phyloP scores from a whole-genome alignment of 441 rosid species.

The Breynia disticha region DNA sequence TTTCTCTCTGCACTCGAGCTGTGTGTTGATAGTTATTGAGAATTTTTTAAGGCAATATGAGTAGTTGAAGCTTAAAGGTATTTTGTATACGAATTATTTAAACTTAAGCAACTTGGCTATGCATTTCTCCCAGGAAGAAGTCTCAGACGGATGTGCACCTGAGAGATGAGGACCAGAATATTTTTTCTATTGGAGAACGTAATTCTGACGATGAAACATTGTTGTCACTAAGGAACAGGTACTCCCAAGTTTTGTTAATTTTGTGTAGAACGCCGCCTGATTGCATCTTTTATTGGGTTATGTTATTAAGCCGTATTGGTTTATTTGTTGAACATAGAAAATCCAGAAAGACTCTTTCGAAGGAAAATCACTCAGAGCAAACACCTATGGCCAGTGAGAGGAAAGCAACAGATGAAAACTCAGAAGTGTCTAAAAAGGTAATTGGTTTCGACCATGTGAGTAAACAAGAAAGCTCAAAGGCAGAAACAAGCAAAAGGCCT shows the following conservation, averaged over 20 bases:
- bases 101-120: conserved; percentile 77
- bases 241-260: conserved; percentile 14
- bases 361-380: conserved; percentile 20
- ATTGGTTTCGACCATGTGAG: conserved; percentile 13
- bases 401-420: conserved; percentile 13
- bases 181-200: conserved; percentile 22
- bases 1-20: background rate
- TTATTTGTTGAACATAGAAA: conserved; percentile 25
- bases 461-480: conserved; percentile 21
- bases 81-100: conserved; percentile 2
- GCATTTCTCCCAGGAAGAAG: conserved; percentile 33
- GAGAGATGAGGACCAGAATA: conserved; percentile 42
- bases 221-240: conserved; percentile 58
- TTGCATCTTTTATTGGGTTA: background rate
- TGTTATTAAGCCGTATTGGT: background rate
- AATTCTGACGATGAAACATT: conserved; percentile 36
- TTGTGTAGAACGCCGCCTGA: background rate
- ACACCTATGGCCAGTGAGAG: conserved; percentile 13
- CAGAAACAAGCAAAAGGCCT: conserved; percentile 18
- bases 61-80: background rate
- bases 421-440: conserved; percentile 15
- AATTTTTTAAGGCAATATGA: background rate
- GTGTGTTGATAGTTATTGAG: too few relatives aligned
- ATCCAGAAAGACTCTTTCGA: conserved; percentile 22
- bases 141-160: conserved; percentile 30